These are phyloP conservation scores for Plectosphaerella cucumerina DNA, from an alignment of 2,329 filamentous ascomycete species.

Conservation along the genomic window DNA sequence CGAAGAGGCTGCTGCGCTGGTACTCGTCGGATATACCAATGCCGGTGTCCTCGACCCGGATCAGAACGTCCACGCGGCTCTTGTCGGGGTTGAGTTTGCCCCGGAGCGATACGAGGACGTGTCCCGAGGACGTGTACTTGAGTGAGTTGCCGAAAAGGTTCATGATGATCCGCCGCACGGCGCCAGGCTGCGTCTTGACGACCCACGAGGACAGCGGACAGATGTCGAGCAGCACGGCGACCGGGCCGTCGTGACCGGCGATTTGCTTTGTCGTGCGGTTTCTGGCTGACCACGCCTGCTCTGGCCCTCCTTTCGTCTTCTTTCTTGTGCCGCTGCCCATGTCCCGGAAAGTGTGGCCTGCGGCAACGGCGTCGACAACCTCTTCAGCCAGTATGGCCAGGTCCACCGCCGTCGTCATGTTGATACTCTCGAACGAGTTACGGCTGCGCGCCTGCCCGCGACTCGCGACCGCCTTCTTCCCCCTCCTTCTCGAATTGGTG, in stretches of 20 bases:
- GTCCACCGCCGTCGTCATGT: conserved; percentile 25
- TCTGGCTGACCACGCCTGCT: background rate
- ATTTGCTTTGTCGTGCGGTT: conserved; percentile 2
- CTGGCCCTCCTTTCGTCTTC: no score
- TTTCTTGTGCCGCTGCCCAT: no score
- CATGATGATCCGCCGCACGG: conserved; percentile 52
- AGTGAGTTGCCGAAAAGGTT: conserved; percentile 60
- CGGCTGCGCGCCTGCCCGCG: conserved; percentile 21
- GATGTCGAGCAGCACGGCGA: conserved; percentile 49
- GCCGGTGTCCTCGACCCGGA: conserved; percentile 58
- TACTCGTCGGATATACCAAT: conserved; percentile 62
- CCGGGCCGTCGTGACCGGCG: conserved; percentile 17
- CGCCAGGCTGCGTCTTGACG: conserved; percentile 50
- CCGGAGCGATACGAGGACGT: conserved; percentile 35
- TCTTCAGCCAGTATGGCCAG: conserved; percentile 29
- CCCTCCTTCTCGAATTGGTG: conserved; percentile 14
- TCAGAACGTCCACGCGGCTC: conserved; percentile 19
- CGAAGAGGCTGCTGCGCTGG: conserved; percentile 54
- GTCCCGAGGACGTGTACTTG: conserved; percentile 55
- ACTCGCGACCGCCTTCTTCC: conserved; percentile 16
- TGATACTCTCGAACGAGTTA: conserved; percentile 18
- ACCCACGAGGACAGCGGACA: conserved; percentile 40
- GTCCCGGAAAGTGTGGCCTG: conserved; percentile 29
- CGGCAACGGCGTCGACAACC: conserved; percentile 30
- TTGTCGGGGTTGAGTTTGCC: conserved; percentile 17